Evolutionary conservation across 192 early-diverging fungal species (phyloP).

Genomic region (Obelidium mucronatum): DNA sequence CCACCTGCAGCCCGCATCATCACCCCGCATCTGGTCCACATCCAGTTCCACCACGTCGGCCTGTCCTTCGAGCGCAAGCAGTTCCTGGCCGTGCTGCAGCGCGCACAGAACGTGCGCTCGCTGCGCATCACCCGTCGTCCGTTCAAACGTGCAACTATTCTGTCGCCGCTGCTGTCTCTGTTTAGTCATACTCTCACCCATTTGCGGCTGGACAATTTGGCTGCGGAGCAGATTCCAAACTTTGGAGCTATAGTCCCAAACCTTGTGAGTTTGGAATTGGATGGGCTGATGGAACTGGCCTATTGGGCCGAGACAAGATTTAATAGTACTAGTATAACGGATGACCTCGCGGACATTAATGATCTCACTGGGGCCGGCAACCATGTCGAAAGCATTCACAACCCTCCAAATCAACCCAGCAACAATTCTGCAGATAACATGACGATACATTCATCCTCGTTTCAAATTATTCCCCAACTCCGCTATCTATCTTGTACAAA

Average conservation of each 20-base stretch:
- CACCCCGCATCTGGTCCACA: conserved; percentile 12
- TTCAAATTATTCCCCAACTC: background rate
- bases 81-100: conserved; percentile 20
- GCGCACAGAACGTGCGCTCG: conserved; percentile 1
- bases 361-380: background rate
- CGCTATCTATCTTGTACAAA: conserved; percentile 11
- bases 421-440: too few relatives aligned
- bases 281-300: conserved; percentile 12
- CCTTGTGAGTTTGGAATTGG: background rate
- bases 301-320: background rate
- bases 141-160: conserved; percentile 20
- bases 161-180: conserved; percentile 10
- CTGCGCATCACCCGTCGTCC: conserved; percentile 24
- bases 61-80: conserved; percentile 30
- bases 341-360: background rate
- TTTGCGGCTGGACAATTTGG: conserved; percentile 22
- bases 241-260: conserved; percentile 16
- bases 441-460: too few relatives aligned
- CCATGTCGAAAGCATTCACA: background rate
- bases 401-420: too few relatives aligned
- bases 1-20: conserved; percentile 16
- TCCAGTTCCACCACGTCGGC: conserved; percentile 25
- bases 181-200: conserved; percentile 10
- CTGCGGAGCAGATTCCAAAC: conserved; percentile 16
- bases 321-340: background rate